Evolutionary conservation across 371 early-diverging fungal genomes (phyloP).

Genomic region (Actinomortierella wolfii): DNA sequence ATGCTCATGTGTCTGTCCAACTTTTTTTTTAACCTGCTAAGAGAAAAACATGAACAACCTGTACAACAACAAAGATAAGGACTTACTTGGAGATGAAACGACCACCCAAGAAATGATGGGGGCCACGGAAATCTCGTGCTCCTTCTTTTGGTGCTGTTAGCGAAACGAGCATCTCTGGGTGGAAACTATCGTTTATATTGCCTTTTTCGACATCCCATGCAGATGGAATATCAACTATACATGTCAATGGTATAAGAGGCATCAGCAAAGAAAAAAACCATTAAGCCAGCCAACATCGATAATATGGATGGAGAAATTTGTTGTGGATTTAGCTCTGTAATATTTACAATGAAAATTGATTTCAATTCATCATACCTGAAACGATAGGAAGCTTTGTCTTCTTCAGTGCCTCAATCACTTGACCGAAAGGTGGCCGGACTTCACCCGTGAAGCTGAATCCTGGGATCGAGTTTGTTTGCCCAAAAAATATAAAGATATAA

Average conservation of each 20-base stretch:
- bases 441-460: slow-evolving; percentile 89
- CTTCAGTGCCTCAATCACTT: slow-evolving; percentile 62
- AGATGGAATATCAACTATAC: slow-evolving; percentile 87
- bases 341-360: no score
- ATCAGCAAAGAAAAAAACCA: neutral
- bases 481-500: neutral
- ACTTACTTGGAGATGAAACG: slow-evolving; percentile 78
- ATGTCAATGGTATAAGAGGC: neutral
- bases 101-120: slow-evolving; percentile 85
- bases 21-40: neutral
- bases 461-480: slow-evolving; percentile 14
- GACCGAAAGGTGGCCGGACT: slow-evolving; percentile 80
- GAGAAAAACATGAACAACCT: slow-evolving; percentile 2
- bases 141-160: slow-evolving; percentile 90
- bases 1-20: neutral
- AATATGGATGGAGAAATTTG: no score
- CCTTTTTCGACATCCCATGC: slow-evolving; percentile 94
- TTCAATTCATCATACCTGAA: slow-evolving; percentile 45
- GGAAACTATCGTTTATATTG: slow-evolving; percentile 51
- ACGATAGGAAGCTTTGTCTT: slow-evolving; percentile 62
- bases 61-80: neutral
- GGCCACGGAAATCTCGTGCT: slow-evolving; percentile 72
- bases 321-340: no score
- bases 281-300: no score
- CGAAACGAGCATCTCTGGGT: slow-evolving; percentile 84